Evolutionary conservation across 225 moss, liverwort and hornwort species (phyloP).

Genomic region (Pseudisothecium myosuroides): DNA sequence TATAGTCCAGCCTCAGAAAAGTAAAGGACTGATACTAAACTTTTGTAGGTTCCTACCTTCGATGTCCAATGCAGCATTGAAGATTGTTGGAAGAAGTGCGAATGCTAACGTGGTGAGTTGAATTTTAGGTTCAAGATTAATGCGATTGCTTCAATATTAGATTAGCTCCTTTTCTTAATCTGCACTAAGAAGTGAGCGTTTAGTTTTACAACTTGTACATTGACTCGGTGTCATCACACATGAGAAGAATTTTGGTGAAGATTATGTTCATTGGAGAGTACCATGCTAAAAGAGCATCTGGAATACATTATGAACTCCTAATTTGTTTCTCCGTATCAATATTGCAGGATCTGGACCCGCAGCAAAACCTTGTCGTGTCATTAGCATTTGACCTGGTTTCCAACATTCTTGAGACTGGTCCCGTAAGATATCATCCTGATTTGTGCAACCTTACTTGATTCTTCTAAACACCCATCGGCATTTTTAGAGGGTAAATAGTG

Average conservation of each 20-base stretch:
- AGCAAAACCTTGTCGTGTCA: slow-evolving; percentile 18
- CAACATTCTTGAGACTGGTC: slow-evolving; percentile 40
- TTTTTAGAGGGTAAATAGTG: neutral
- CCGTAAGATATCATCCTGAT: slow-evolving; percentile 1
- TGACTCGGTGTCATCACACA: neutral
- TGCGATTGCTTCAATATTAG: neutral
- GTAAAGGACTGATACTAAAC: neutral
- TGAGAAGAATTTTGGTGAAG: neutral
- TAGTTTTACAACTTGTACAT: neutral
- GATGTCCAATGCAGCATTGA: slow-evolving; percentile 71
- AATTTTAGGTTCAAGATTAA: neutral
- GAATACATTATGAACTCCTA: neutral
- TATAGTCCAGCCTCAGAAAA: neutral
- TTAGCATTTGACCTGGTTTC: slow-evolving; percentile 31
- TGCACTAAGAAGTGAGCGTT: neutral
- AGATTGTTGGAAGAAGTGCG: slow-evolving; percentile 56
- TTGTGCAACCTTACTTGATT: neutral
- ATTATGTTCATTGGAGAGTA: neutral
- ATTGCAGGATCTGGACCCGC: slow-evolving; percentile 10
- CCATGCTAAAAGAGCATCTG: too few species aligned
- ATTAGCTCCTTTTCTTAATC: neutral
- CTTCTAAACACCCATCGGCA: neutral
- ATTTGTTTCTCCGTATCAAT: neutral
- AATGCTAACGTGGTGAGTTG: slow-evolving; percentile 1
- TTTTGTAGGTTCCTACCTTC: slow-evolving; percentile 59